These are phyloP conservation scores for Cladosporium sp. DNA, from an alignment of 2,329 filamentous ascomycete species.

Conservation along the genomic window DNA sequence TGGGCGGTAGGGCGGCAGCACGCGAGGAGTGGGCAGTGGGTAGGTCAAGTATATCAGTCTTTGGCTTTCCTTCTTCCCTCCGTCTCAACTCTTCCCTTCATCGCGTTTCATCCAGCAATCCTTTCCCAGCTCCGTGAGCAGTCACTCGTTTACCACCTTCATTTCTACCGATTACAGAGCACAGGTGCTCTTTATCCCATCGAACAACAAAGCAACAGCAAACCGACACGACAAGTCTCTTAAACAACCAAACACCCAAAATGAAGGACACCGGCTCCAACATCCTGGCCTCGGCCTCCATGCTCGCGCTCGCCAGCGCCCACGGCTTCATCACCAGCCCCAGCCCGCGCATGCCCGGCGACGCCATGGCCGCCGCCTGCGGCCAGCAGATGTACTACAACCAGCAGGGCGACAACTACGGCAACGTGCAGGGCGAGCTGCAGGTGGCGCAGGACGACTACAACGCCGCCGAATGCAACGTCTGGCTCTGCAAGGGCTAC, in stretches of 20 bases:
- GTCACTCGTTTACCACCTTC: background rate
- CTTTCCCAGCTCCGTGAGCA: conserved; percentile 7
- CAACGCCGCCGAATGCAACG: conserved; percentile 18
- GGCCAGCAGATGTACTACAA: conserved; percentile 50
- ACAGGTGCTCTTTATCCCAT: conserved; percentile 8
- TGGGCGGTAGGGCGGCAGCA: background rate
- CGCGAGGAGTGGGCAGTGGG: background rate
- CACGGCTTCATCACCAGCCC: conserved; percentile 50
- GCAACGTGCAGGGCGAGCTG: conserved; percentile 52
- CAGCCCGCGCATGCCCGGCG: conserved; percentile 44
- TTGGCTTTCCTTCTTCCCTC: background rate
- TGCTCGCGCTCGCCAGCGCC: conserved; percentile 43
- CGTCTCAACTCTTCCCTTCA: background rate
- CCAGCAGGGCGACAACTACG: conserved; percentile 48
- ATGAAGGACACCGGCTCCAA: conserved; percentile 11
- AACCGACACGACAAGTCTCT: background rate
- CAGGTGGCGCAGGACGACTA: conserved; percentile 38
- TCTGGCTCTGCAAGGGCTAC: conserved; percentile 44
- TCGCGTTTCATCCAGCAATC: background rate
- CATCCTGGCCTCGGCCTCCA: conserved; percentile 27
- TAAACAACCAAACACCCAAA: background rate
- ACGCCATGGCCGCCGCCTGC: conserved; percentile 47
- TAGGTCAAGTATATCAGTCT: conserved; percentile 2
- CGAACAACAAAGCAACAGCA: background rate
- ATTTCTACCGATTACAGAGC: background rate